Evolutionary conservation across 192 early-diverging fungal genomes (phyloP), one percentile per base, ranked within the genome.

Genomic region (Backusella morwellensis): DNA sequence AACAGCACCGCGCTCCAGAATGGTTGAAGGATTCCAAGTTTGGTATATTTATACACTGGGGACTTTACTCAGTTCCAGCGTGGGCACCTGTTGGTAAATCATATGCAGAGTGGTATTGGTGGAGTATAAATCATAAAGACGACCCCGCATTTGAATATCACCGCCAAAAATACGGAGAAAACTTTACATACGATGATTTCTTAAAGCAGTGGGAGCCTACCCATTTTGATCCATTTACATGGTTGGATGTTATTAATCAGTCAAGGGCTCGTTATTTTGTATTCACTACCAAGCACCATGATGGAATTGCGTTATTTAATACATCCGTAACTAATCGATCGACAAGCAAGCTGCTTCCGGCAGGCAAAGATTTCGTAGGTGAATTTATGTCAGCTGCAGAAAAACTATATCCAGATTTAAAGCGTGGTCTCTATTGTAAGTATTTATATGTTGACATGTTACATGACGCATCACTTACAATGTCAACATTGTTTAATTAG

Each of bases 41-140:
- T 73, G 78, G 78, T 4, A 79, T 79, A 14, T 79, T 79, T 47
- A 41, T 79, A 29, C 78, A 79, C 34, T 79, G 78, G 78, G 78
- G 78, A 19, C n/a, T 79, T 7, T 79, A 79, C 54, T 50, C 72
- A 68, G 72, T 79, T 14, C 78, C 78, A 69, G 40, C 78, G 0
- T 79, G 78, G 78, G 72, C 72, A n/a, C 72, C 72, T 7, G 72
- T 73, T 6, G 73, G 72, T 54, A 36, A 63, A 44, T 32, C 41
- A 6, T 79, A 79, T 59, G 72, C 72, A 12, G 78, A 79, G 44
- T 79, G 78, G 78, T 79, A 79, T 23, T 79, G 78, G 78, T 68
- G 67, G 29, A 66, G 69, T 15, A 67, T 70, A 42, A 74, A 56
- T 47, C 15, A 74, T 17, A 29, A 36, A 26, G 50, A 74, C 12